Evolutionary conservation across 2,329 filamentous ascomycete genomes (phyloP).

Genomic region (Fusarium nurragi): DNA sequence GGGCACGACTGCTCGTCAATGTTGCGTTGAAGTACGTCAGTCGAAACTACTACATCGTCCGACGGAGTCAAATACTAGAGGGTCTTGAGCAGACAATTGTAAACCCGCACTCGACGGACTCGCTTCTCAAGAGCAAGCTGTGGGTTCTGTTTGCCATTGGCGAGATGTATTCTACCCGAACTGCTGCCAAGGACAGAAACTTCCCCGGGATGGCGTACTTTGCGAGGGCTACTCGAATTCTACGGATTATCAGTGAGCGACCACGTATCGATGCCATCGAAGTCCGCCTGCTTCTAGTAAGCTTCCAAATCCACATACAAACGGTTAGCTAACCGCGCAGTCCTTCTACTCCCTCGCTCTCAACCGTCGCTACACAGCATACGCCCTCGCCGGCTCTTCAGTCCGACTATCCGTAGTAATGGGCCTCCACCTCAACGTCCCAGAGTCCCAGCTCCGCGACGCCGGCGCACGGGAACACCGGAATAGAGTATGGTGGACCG

Average conservation of each 20-base stretch:
- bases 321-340: conserved; percentile 31
- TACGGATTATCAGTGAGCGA: conserved; percentile 53
- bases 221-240: conserved; percentile 51
- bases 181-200: conserved; percentile 46
- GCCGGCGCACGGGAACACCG: conserved; percentile 51
- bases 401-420: conserved; percentile 56
- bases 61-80: conserved; percentile 50
- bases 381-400: conserved; percentile 55
- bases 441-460: conserved; percentile 53
- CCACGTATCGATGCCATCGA: conserved; percentile 57
- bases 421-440: conserved; percentile 54
- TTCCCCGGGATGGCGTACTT: conserved; percentile 58
- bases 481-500: conserved; percentile 55
- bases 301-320: neutral
- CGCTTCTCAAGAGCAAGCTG: conserved; percentile 52
- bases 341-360: conserved; percentile 56
- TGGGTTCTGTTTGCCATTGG: conserved; percentile 58
- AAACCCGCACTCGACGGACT: conserved; percentile 47
- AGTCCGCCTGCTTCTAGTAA: conserved; percentile 55
- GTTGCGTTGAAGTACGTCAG: conserved; percentile 54
- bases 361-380: conserved; percentile 57
- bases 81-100: conserved; percentile 51
- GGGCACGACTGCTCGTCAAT: conserved; percentile 44
- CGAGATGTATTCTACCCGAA: conserved; percentile 56
- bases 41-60: conserved; percentile 55